Percentiles rank a stretch among this genome's conserved stretches.
Evolutionary conservation across 1,139 yeast genomes (phyloP).

Genomic region (Lizanozyma gosingica): DNA sequence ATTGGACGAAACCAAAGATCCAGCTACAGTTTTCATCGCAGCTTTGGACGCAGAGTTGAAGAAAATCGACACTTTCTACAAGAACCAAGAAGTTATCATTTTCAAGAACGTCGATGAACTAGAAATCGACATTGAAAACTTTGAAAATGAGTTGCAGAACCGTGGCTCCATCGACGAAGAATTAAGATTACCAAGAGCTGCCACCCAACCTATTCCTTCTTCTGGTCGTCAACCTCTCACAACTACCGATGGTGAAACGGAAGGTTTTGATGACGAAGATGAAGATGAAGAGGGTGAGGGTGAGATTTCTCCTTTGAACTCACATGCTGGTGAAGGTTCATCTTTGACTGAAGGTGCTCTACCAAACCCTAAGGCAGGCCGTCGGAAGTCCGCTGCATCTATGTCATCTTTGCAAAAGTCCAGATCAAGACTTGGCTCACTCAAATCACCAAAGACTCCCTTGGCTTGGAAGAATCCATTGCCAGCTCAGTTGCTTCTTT

Average conservation of each 20-base stretch:
- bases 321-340: conserved; percentile 3
- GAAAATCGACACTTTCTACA: conserved; percentile 55
- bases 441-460: conserved; percentile 31
- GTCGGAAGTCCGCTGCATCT: conserved; percentile 3
- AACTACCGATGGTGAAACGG: conserved; percentile 27
- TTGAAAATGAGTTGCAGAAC: conserved; percentile 24
- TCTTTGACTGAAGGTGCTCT: background rate
- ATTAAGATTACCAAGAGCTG: conserved; percentile 1
- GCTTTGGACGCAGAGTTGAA: conserved; percentile 47
- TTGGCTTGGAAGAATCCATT: conserved; percentile 26
- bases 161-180: conserved; percentile 6
- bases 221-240: conserved; percentile 11
- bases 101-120: conserved; percentile 43
- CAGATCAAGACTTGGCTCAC: conserved; percentile 28
- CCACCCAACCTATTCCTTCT: conserved; percentile 6
- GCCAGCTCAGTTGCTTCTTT: conserved; percentile 33
- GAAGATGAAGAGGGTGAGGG: conserved; percentile 9
- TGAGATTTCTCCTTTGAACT: conserved; percentile 1
- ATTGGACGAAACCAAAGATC: conserved; percentile 15
- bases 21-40: conserved; percentile 35
- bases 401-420: conserved; percentile 13
- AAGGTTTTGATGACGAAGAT: conserved; percentile 17
- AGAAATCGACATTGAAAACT: conserved; percentile 39
- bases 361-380: conserved; percentile 4
- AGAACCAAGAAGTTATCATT: conserved; percentile 40